A percentile compares a stretch with the other conserved stretches of the same genome.
These are phyloP conservation scores for Plasmodium falciparum DNA, from an alignment of 169 alveolate species.

Conservation along the genomic window DNA sequence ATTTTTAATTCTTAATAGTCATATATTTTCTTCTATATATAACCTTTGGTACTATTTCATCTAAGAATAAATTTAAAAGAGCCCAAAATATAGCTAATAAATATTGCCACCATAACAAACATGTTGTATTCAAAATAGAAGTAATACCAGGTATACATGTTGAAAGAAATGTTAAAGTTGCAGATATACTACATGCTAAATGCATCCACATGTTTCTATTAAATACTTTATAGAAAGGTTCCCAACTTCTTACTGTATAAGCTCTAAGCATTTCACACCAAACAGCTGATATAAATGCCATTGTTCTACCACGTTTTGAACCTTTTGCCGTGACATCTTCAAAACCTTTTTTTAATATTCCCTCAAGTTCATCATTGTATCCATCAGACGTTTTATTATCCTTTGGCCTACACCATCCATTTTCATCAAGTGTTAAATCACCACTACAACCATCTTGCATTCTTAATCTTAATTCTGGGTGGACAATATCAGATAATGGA, in stretches of 20 bases:
- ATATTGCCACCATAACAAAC: constrained; percentile 92
- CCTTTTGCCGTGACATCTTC: constrained; percentile 88
- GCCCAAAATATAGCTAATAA: constrained; percentile 90
- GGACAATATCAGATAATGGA: constrained; percentile 63
- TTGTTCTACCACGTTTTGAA: constrained; percentile 90
- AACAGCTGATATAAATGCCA: constrained; percentile 92
- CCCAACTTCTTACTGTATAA: constrained; percentile 94
- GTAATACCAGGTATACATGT: constrained; percentile 90
- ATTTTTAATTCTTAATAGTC: constrained; percentile 15
- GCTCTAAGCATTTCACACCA: constrained; percentile 94
- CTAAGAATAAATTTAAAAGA: constrained; percentile 87
- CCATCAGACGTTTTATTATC: constrained; percentile 9
- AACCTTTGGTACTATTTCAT: constrained; percentile 90
- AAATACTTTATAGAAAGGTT: constrained; percentile 89
- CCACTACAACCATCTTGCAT: constrained; percentile 74
- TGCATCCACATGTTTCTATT: constrained; percentile 94
- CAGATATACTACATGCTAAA: constrained; percentile 92
- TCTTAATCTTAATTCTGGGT: constrained; percentile 75
- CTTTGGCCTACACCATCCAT: constrained; percentile 80
- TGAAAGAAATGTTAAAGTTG: constrained; percentile 87
- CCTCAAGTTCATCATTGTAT: constrained; percentile 54
- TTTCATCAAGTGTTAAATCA: constrained; percentile 65
- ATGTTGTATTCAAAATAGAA: constrained; percentile 84
- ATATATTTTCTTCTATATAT: constrained; percentile 82
- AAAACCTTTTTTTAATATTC: constrained; percentile 82